Evolutionary conservation across 148 eudicot species (phyloP), one percentile per base, ranked within the genome.

Genomic region (Amaranthus cruentus): DNA sequence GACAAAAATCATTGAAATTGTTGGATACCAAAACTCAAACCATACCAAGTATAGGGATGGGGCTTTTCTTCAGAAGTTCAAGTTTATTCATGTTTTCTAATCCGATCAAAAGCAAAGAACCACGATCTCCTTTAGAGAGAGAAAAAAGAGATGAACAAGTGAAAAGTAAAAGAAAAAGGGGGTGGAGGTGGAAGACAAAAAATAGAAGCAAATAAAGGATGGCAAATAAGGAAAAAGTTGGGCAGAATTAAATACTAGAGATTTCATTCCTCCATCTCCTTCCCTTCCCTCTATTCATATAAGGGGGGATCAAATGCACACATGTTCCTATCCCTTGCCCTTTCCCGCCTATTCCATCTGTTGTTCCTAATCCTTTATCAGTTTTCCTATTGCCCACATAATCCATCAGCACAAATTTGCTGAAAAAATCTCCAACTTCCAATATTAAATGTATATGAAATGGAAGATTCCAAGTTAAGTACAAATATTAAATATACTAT

Each of bases 121-220:
- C 64, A 44, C 58, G 46, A 8, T 48, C 73, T 66, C 55, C 42
- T 67, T 78, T 48, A 6, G 73, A 38, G 52, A 43, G 56, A n/a
- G n/a, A 6, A 5, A 47, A 11, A 43, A 4, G 60, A 54, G n/a
- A 11, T 13, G 6, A 14, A 7, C 11, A 70, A 14, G 14, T 3
- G 55, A 62, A 56, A 67, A 46, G 71, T 44, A 14, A 47, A 13
- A 12, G 64, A n/a, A 54, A 38, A n/a, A 65, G 28, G 42, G n/a
- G 65, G 21, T 48, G 62, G 18, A 49, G 3, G 53, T 6, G 60
- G 64, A 11, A 74, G 55, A 10, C 55, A 15, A 11, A 71, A 71
- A 66, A 66, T 9, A 18, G 50, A 63, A 52, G 53, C 49, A 57
- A 47, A 75, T 56, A 75, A 75, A 75, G 65, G 44, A 18, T 12